Evolutionary conservation across 2,329 filamentous ascomycete species (phyloP).

Genomic region (Monosporascus sp.): DNA sequence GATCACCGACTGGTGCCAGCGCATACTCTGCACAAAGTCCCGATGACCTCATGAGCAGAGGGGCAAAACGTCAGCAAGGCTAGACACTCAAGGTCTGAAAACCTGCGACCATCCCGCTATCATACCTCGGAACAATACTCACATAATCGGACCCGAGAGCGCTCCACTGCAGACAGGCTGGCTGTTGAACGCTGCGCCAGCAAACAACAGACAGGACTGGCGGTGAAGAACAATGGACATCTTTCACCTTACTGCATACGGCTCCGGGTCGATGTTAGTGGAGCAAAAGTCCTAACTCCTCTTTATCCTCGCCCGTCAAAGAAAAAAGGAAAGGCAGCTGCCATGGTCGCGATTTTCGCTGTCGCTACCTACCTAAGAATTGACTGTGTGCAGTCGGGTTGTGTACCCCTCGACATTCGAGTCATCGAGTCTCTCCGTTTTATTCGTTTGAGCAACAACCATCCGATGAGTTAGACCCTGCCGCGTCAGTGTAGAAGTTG

Average conservation of each 20-base stretch:
- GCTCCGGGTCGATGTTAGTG: background rate
- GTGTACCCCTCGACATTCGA: background rate
- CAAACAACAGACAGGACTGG: background rate
- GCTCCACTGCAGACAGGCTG: background rate
- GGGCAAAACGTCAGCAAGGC: background rate
- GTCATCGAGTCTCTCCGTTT: background rate
- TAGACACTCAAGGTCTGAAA: background rate
- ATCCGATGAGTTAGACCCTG: background rate
- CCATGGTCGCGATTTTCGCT: background rate
- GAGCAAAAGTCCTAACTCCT: background rate
- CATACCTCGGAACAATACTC: background rate
- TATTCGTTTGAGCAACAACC: background rate
- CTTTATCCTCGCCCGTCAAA: background rate
- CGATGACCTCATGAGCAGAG: background rate
- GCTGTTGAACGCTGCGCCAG: background rate
- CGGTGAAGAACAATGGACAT: background rate
- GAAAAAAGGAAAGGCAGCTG: background rate
- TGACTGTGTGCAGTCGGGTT: background rate
- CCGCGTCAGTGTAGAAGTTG: background rate
- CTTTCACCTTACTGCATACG: background rate
- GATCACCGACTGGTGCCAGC: background rate
- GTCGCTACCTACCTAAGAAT: background rate
- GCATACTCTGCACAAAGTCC: background rate
- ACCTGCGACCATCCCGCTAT: background rate
- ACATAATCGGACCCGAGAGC: background rate